These are phyloP conservation scores for Trichoderma virens DNA, from an alignment of 495 filamentous ascomycete genomes.

Conservation along the genomic window DNA sequence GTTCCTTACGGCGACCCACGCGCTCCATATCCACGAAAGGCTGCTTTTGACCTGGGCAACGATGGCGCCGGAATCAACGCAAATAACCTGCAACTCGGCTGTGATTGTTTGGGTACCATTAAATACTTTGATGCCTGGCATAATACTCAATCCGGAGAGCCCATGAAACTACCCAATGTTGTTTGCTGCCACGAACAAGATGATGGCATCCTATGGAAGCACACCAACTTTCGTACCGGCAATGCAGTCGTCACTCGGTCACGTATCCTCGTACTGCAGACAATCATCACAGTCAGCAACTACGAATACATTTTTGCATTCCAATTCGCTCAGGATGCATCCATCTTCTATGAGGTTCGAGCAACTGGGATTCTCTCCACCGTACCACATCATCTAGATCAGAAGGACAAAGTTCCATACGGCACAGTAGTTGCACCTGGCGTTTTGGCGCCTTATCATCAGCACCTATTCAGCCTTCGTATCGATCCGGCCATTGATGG, in stretches of 20 bases:
- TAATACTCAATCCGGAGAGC: slow-evolving; percentile 67
- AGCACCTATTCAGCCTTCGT: slow-evolving; percentile 91
- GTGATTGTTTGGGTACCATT: slow-evolving; percentile 92
- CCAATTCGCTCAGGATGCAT: slow-evolving; percentile 60
- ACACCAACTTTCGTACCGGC: slow-evolving; percentile 90
- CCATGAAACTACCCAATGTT: slow-evolving; percentile 82
- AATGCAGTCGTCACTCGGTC: slow-evolving; percentile 80
- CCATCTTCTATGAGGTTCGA: slow-evolving; percentile 90
- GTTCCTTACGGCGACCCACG: slow-evolving; percentile 94
- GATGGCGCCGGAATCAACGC: slow-evolving; percentile 96
- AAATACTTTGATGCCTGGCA: slow-evolving; percentile 83
- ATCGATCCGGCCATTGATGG: slow-evolving; percentile 88
- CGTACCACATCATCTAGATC: slow-evolving; percentile 60
- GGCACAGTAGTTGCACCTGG: slow-evolving; percentile 72
- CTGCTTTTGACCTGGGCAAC: slow-evolving; percentile 90
- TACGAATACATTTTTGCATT: slow-evolving; percentile 63
- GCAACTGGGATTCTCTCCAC: slow-evolving; percentile 94
- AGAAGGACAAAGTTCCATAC: slow-evolving; percentile 80
- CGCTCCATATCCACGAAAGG: slow-evolving; percentile 85
- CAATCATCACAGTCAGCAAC: slow-evolving; percentile 94
- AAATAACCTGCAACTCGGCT: slow-evolving; percentile 80
- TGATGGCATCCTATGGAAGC: slow-evolving; percentile 88
- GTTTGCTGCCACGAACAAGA: slow-evolving; percentile 98
- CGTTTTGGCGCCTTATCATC: slow-evolving; percentile 70
- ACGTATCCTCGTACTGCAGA: slow-evolving; percentile 80